phyloP scores from a whole-genome alignment of 2,329 filamentous ascomycete species.

The Aspergillus pseudotamarii region DNA sequence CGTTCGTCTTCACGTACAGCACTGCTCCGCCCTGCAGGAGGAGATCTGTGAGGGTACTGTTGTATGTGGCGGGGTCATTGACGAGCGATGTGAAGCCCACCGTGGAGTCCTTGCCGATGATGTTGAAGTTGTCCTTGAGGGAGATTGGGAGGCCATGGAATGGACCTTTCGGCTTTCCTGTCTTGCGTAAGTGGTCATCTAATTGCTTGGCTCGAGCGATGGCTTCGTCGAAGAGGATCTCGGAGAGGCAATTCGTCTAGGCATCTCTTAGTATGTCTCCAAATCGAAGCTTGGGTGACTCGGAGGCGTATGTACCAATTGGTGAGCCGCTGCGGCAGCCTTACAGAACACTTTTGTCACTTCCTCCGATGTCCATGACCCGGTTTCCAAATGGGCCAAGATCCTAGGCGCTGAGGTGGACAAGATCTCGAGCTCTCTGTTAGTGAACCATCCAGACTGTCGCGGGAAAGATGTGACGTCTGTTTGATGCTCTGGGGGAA shows the following conservation, averaged over 20 bases:
- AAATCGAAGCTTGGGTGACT: background rate
- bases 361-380: constrained; percentile 53
- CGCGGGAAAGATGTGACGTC: constrained; percentile 60
- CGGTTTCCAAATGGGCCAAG: constrained; percentile 35
- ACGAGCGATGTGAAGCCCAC: constrained; percentile 24
- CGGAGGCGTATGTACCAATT: constrained; percentile 46
- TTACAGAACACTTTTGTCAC: constrained; percentile 60
- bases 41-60: constrained; percentile 39
- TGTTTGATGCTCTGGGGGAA: constrained; percentile 57
- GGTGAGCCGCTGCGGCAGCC: constrained; percentile 57
- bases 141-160: constrained; percentile 47
- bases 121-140: constrained; percentile 45
- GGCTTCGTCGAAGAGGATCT: constrained; percentile 59
- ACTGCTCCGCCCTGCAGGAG: constrained; percentile 46
- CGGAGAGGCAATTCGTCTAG: constrained; percentile 63
- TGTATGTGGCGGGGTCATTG: constrained; percentile 22
- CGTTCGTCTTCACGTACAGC: constrained; percentile 46
- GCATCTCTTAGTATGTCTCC: background rate
- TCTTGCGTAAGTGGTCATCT: constrained; percentile 53
- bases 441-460: constrained; percentile 62
- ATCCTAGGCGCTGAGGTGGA: constrained; percentile 37
- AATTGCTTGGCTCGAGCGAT: constrained; percentile 55
- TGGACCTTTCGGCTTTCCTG: constrained; percentile 39
- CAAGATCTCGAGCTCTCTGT: constrained; percentile 56
- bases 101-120: constrained; percentile 27